Evolutionary conservation across 2,329 filamentous ascomycete species (phyloP).

Genomic region (Stagonosporopsis cucurbitacearum): DNA sequence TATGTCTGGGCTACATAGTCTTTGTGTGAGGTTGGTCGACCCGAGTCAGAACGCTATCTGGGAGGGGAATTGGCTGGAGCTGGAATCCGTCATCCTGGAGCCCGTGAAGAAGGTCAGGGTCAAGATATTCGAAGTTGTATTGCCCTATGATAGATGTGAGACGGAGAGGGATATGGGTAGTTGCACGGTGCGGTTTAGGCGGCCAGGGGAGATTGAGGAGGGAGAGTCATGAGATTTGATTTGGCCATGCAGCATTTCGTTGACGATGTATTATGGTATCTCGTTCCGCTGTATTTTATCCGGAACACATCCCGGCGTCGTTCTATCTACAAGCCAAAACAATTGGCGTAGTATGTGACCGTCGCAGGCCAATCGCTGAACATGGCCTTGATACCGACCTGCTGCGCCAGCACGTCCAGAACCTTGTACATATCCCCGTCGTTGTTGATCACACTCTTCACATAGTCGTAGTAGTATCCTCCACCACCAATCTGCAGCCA

Average conservation of each 20-base stretch:
- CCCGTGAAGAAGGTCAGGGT: slow-evolving; percentile 30
- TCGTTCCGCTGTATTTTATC: neutral
- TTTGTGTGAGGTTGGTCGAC: slow-evolving; percentile 40
- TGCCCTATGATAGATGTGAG: slow-evolving; percentile 42
- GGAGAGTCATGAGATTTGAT: neutral
- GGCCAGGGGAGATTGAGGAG: slow-evolving; percentile 20
- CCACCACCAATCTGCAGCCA: slow-evolving; percentile 60
- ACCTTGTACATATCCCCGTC: slow-evolving; percentile 71
- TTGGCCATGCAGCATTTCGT: neutral
- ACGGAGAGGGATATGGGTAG: slow-evolving; percentile 37
- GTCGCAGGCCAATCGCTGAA: slow-evolving; percentile 75
- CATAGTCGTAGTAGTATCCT: slow-evolving; percentile 50
- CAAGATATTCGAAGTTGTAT: slow-evolving; percentile 28
- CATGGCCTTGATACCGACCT: slow-evolving; percentile 67
- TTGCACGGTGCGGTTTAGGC: slow-evolving; percentile 27
- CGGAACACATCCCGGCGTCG: neutral
- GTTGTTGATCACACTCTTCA: slow-evolving; percentile 59
- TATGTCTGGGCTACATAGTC: slow-evolving; percentile 35
- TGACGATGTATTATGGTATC: neutral
- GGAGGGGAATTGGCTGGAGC: slow-evolving; percentile 39
- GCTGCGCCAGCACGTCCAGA: slow-evolving; percentile 67
- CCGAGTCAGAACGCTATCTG: slow-evolving; percentile 37
- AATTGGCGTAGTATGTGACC: slow-evolving; percentile 74
- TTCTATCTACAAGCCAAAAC: slow-evolving; percentile 57
- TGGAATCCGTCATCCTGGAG: slow-evolving; percentile 36